These are phyloP conservation scores for Cytospora piceicola DNA, from an alignment of 2,329 filamentous ascomycete genomes.

Conservation along the genomic window DNA sequence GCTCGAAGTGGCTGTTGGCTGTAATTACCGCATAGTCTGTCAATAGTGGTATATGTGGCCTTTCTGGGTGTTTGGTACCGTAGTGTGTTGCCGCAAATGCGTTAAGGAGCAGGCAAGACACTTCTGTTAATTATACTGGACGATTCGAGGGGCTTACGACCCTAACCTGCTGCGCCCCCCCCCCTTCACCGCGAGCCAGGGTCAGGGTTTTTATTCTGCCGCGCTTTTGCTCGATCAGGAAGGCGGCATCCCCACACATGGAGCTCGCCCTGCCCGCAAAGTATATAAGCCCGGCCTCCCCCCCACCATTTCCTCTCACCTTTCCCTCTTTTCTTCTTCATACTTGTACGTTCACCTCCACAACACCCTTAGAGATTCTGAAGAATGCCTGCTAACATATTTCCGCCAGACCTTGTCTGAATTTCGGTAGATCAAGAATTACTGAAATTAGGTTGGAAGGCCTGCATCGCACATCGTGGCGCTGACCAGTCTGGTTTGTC, in stretches of 20 bases:
- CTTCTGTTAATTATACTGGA: not conserved
- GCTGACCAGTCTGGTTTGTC: conserved; percentile 53
- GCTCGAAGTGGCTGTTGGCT: not conserved
- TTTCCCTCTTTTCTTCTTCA: conserved; percentile 11
- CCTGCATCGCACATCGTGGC: conserved; percentile 59
- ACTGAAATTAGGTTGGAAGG: conserved; percentile 46
- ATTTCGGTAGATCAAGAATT: conserved; percentile 48
- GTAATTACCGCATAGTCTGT: not conserved
- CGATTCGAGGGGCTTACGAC: too few species aligned
- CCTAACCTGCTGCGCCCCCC: too few species aligned
- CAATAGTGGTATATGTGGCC: not conserved
- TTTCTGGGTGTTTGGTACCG: not conserved
- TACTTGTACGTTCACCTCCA: conserved; percentile 12
- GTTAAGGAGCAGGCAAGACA: not conserved
- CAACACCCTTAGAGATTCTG: not conserved
- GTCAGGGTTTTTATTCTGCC: not conserved
- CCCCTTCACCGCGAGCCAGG: too few species aligned
- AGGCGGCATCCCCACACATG: not conserved
- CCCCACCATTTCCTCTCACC: not conserved
- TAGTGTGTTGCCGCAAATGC: not conserved
- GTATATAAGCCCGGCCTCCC: not conserved
- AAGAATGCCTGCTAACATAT: conserved; percentile 22
- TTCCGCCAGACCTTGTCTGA: conserved; percentile 49
- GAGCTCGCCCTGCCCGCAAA: not conserved
- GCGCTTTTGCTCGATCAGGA: not conserved